Conservation (phyloP, 306 rosid species). For the Pachyrhizus erosus region DNA sequence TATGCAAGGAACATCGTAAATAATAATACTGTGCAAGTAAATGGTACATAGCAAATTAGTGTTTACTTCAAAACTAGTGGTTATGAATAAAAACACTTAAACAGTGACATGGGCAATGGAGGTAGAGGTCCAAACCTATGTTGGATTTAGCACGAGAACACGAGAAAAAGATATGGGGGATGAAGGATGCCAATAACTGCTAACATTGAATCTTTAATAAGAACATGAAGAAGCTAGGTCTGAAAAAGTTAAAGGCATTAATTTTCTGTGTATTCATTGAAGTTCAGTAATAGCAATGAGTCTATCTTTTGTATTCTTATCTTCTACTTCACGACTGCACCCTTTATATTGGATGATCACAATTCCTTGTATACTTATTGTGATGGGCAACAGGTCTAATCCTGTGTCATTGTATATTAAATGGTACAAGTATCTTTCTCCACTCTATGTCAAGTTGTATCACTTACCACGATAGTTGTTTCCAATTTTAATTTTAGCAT, state of each 20-base stretch:
- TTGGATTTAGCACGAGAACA: constrained; percentile 33
- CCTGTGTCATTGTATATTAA: constrained; percentile 15
- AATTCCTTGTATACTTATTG: neutral
- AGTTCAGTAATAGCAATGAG: constrained; percentile 17
- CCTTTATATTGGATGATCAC: neutral
- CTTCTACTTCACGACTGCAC: constrained; percentile 41
- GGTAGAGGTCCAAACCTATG: constrained; percentile 25
- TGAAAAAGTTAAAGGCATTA: constrained; percentile 22
- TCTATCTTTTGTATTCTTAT: constrained; percentile 26
- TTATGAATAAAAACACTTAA: constrained; percentile 16
- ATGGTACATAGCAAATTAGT: neutral
- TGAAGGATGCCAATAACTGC: neutral
- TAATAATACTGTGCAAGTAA: constrained; percentile 4
- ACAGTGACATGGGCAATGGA: neutral
- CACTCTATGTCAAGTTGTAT: neutral
- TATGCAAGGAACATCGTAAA: neutral
- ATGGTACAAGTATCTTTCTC: constrained; percentile 2
- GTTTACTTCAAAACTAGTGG: neutral
- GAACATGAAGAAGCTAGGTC: constrained; percentile 20
- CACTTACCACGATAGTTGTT: neutral
- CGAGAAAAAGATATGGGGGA: neutral
- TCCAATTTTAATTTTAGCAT: neutral
- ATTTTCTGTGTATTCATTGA: constrained; percentile 11
- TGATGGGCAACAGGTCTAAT: constrained; percentile 15
- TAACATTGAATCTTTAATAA: neutral